Base-by-base conservation (phyloP, 805 yeast species). In the Wickerhamiella nectarea region DNA sequence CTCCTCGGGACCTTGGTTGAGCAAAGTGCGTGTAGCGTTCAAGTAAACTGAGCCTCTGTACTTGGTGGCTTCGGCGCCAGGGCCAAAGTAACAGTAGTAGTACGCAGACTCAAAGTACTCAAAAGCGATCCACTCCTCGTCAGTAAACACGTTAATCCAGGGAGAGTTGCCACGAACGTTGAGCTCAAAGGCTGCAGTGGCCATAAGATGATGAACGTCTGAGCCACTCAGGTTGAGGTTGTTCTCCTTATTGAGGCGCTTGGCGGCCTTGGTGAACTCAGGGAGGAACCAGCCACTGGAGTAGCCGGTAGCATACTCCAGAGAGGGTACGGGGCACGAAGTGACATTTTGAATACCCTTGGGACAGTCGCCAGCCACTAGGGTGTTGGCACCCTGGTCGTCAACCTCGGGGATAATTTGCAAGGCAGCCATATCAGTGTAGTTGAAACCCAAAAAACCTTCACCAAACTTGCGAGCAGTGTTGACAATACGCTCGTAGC, bases 101-200 rank as follows among this genome's bases (percentile, higher is more conserved):
- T 42, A 45, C 28, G 52, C 46, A 5, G 52, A 50, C 46, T 45
- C 48, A 35, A 37, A 43, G 46, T 56, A 54, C 46, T 50, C 53
- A 39, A 48, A 56, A 4, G 55, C 58, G 10, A 45, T 33, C 55
- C 54, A 56, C 47, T 56, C 59, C 42, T 52, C 56, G 15, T 49
- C 44, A 10, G 57, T 53, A 46, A 56, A 55, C 4, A 46, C 58
- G 54, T 51, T 67, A 59, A 51, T 49, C 56, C 57, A 57, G 21
- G 66, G 66, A 2, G 75, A 70, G 8, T 55, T 47, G 14, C 78
- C 78, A 28, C 61, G 63, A 14, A 67, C 72, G 49, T 69, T 69
- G 38, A 71, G 51, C 56, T 72, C 78, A 51, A 61, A 74, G 0
- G 75, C 75, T 56, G 75, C 70, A 54, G 66, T 60, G 21, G 59